Base-by-base conservation (phyloP, 116 monocot genomes). In the Zostera marina region DNA sequence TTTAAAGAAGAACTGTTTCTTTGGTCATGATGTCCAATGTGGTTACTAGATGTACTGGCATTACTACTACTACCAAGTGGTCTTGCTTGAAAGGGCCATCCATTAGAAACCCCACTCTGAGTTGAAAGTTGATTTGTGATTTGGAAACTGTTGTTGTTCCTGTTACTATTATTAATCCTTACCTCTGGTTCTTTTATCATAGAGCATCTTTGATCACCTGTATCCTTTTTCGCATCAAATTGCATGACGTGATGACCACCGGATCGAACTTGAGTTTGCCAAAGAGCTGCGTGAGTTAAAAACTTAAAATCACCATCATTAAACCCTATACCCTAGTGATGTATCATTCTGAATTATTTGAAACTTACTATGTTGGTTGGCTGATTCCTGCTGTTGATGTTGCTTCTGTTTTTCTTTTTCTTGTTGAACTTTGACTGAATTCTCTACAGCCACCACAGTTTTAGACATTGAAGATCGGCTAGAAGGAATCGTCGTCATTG, bases 401-500 rank as follows among this genome's bases (percentile, higher is more conserved):
- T 32, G 32, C 5, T 63, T 22, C 4, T 63, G 65, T 55, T 71
- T 79, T 11, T 78, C 75, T 62, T 64, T 76, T 4, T 78, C 88
- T 22, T 68, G 78, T 53, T 72, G 63, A 22, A 58, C 14, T 24
- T 56, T 62, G 32, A 57, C 42, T 59, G 77, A 56, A 19, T 41
- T 16, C 19, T 88, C 88, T 46, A 56, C 45, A 15, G 55, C n/a
- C 41, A 80, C n/a, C 41, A 80, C 88, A 15, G 17, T 51, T 62
- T 79, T 83, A 16, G 48, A 12, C 44, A 55, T 32, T 39, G 87
- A 70, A 20, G 78, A 70, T 21, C 82, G 79, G 14, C 75, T 68
- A 3, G 82, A 72, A 20, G 70, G 62, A 64, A 96, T 84, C 4
- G 69, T 24, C 24, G 94, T 88, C 88, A 80, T 85, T 0, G 85